Evolutionary conservation across 176 grass and related monocot species (phyloP).

Genomic region (Saccharum spontaneum): DNA sequence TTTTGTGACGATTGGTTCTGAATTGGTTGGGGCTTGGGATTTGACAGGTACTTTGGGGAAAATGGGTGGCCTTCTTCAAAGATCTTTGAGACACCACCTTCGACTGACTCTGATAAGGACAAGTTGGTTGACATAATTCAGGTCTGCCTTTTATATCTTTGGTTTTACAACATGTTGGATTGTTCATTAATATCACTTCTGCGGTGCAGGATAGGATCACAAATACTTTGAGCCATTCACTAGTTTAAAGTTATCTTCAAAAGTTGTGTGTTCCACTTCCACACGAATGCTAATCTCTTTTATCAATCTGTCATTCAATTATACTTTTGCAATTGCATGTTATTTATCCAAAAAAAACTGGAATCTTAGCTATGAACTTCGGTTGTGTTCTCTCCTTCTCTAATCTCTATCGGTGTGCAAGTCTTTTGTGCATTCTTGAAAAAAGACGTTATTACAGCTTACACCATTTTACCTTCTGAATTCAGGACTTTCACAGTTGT

Average conservation of each 20-base stretch:
- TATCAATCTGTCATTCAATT: neutral
- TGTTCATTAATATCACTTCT: constrained; percentile 3
- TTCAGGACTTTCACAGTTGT: neutral
- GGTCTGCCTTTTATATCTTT: constrained; percentile 36
- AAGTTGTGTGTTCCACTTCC: neutral
- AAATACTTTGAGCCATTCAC: constrained; percentile 1
- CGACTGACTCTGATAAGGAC: constrained; percentile 66
- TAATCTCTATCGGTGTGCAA: neutral
- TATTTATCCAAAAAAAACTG: neutral
- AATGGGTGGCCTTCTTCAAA: constrained; percentile 94
- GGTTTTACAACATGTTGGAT: neutral
- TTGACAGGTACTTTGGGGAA: constrained; percentile 81
- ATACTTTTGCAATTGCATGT: neutral
- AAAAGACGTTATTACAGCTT: neutral
- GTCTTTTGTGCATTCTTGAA: neutral
- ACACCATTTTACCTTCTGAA: neutral
- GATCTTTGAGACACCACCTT: constrained; percentile 67
- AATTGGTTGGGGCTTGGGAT: constrained; percentile 17
- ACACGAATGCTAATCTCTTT: neutral
- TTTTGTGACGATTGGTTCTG: constrained; percentile 24
- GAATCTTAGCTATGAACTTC: neutral
- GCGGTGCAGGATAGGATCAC: neutral
- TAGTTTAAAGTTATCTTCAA: constrained; percentile 21
- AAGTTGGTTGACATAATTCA: constrained; percentile 88
- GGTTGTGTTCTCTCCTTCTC: neutral